Base-by-base conservation (phyloP, 2,329 filamentous ascomycete species). In the Elsinoe ampelina region DNA sequence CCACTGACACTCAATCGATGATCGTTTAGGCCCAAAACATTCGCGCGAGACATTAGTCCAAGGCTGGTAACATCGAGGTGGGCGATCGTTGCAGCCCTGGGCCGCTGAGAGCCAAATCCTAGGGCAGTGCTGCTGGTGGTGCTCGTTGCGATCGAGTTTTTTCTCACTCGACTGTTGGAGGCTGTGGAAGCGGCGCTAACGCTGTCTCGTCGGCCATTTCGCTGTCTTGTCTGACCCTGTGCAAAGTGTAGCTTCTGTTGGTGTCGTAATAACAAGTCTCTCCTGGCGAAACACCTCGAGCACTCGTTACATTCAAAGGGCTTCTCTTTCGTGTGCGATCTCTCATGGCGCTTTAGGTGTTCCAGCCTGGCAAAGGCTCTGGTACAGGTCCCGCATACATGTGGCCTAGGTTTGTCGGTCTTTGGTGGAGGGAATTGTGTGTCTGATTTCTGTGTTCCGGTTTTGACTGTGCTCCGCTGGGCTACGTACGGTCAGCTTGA, bases 171-270 rank as follows among this genome's bases (percentile, higher is more conserved):
- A 63, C 83, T 86, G 62, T 84, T 77, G 32, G 79, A 80, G 12
- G 82, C 80, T 5, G 80, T 78, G 7, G 84, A 83, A 59, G 86
- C 82, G 56, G 86, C 89, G 59, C 86, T 80, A 5, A 80, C 87
- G 71, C 93, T 97, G 74, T 97, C 93, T 62, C 93, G 83, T 63
- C 92, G 86, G 64, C 73, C 77, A 64, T 89, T 91, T 64, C 91
- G 84, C 45, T 91, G 90, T 59, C 91, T 83, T 45, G 90, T 86
- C 5, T 93, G 87, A 0, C 90, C 90, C 11, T 89, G 88, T 22
- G 89, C 89, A 79, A 95, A 89, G 70, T 98, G 93, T 48, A 98
- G 81, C 78, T 98, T 98, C 77, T 98, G 93, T 78, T 98, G 93
- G 73, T 98, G 93, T 59, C 93, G 84, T 63, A 98, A 77, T 57